A percentile compares a stretch with the other conserved stretches of the same genome.
Conservation (phyloP, 306 rosid species). For the Glycine tomentella region DNA sequence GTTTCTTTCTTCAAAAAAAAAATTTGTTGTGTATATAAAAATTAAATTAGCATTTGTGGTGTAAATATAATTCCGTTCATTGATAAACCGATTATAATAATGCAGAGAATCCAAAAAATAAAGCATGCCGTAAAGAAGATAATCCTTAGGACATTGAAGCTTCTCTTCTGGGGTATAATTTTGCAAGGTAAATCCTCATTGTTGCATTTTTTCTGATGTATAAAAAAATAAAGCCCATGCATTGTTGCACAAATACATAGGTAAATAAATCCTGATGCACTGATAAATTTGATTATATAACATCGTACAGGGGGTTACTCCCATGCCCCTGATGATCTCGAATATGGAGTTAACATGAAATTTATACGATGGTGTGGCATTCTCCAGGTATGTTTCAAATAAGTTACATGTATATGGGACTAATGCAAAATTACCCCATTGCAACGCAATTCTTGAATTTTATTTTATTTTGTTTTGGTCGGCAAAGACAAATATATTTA, state of each 20-base stretch:
- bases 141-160: slow-evolving; percentile 74
- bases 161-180: slow-evolving; percentile 86
- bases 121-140: slow-evolving; percentile 65
- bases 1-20: no score
- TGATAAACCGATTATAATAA: slow-evolving; percentile 17
- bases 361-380: slow-evolving; percentile 88
- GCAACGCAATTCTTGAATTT: no score
- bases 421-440: slow-evolving; percentile 7
- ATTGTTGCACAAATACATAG: background rate
- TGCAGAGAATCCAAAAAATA: slow-evolving; percentile 66
- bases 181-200: slow-evolving; percentile 66
- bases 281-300: background rate
- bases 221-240: background rate
- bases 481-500: no score
- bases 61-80: no score
- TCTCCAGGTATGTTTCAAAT: slow-evolving; percentile 67
- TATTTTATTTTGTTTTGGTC: no score
- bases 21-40: background rate
- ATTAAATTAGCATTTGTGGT: no score
- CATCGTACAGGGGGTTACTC: slow-evolving; percentile 78
- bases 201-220: background rate
- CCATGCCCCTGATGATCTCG: slow-evolving; percentile 79
- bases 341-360: slow-evolving; percentile 85
- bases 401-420: background rate
- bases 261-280: slow-evolving; percentile 1